Base-by-base conservation (phyloP, 225 moss, liverwort and hornwort genomes). In the Antitrichia curtipendula region DNA sequence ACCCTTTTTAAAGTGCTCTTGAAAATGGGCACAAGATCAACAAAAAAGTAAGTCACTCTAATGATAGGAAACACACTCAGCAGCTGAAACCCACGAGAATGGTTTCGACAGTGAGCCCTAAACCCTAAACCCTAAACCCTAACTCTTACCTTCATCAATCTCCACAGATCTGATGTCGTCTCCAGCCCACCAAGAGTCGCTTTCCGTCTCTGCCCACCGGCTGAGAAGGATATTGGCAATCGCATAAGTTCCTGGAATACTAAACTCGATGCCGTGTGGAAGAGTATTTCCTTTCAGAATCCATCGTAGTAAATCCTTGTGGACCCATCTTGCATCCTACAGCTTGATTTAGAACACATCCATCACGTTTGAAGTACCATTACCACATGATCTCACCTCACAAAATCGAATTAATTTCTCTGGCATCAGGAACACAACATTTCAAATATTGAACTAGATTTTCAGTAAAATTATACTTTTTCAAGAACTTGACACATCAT, bases 251-350 rank as follows among this genome's bases (percentile, higher is more conserved):
- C 97, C 96, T 53, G 96, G 96, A 61, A 96, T 82, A 78, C 85
- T 94, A 50, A 98, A 94, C 53, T 90, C 85, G 85, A 96, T 86
- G 87, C 91, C 89, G 65, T 95, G 91, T 24, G 96, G 96, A 61
- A 93, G 88, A 28, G 88, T 14, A 62, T 96, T 93, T 89, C 92
- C 97, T 76, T 86, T 82, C 43, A 95, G 82, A 83, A 94, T 85
- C 85, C 95, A 95, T 83, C 91, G 92, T 75, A 98, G 70, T 14
- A 98, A 93, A 50, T 87, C 94, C 91, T 92, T 93, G 90, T 97
- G 97, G 28, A 96, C 78, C 97, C 97, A 98, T 90, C 95, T 94
- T 77, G 95, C 97, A 88, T 98, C 96, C 97, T 98, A 94, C 88
- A 88, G 40, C 75, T 87, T 87, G 66, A 87, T 73, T 78, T 71